A percentile compares a stretch with the other conserved stretches of the same genome.
Conservation (phyloP, 1,284 basidiomycete species). For the Mycosarcoma maydis region DNA sequence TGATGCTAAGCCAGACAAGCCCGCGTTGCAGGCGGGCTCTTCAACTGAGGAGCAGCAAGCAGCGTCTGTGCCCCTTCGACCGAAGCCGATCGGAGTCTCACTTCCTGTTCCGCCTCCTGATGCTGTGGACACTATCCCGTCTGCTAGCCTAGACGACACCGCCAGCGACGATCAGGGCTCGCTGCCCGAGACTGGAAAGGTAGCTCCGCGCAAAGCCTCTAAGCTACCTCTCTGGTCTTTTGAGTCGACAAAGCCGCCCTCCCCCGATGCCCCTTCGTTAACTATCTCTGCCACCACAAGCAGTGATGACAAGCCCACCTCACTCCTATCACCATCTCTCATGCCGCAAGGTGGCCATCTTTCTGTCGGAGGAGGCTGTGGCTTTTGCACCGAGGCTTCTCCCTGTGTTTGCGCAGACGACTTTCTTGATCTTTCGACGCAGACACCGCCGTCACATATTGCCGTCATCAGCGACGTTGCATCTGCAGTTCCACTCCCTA, state of each 20-base stretch:
- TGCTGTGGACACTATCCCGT: too few species aligned
- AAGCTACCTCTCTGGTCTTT: slow-evolving; percentile 33
- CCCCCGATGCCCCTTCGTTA: neutral
- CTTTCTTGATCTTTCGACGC: slow-evolving; percentile 28
- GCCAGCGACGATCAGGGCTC: too few species aligned
- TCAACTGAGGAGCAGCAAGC: neutral
- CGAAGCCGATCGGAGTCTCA: neutral
- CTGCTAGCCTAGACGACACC: too few species aligned
- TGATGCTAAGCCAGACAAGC: slow-evolving; percentile 1
- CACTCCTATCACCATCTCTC: slow-evolving; percentile 26
- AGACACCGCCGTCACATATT: slow-evolving; percentile 26
- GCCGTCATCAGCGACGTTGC: slow-evolving; percentile 23
- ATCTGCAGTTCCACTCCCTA: slow-evolving; percentile 31
- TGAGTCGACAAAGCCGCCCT: slow-evolving; percentile 15
- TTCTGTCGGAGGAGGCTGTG: slow-evolving; percentile 50
- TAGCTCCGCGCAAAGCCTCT: slow-evolving; percentile 13
- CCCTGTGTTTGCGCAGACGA: slow-evolving; percentile 58
- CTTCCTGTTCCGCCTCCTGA: neutral
- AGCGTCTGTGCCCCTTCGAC: slow-evolving; percentile 23
- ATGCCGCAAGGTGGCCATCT: slow-evolving; percentile 23
- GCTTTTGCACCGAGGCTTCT: slow-evolving; percentile 56
- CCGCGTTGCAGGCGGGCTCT: neutral
- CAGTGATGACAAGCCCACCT: neutral
- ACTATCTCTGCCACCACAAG: neutral
- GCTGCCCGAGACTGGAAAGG: too few species aligned